Base-by-base conservation (phyloP, 2,329 filamentous ascomycete species). In the Rhynchosporium secalis region DNA sequence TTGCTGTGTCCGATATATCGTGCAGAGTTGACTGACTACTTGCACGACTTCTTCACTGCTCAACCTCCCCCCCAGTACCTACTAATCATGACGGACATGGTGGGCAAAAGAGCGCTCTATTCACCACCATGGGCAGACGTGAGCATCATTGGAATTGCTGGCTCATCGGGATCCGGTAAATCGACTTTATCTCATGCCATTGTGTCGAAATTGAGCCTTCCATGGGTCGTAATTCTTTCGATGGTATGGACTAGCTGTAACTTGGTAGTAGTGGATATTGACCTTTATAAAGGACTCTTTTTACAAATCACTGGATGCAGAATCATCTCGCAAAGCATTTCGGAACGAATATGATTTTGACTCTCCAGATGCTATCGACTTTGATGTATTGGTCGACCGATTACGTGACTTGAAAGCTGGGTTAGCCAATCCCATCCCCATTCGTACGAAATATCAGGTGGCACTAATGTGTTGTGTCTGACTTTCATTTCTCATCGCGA, bases 161-260 rank as follows among this genome's bases (percentile, higher is more conserved):
- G 95, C 43, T 95, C 91, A 77, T 98, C 94, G 33, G 95, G 95
- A 47, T 98, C 94, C 31, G 80, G 94, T 62, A 99, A 99, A 81
- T 97, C 94, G 6, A 97, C 93, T 6, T 80, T 99, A 59, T 93
- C 95, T 38, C 85, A 96, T 74, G 92, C 94, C 67, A 96, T 99
- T 70, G 91, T 98, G 67, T 88, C 85, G 71, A 88, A 90, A 72
- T 80, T 99, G 71, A 96, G 95, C 77, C 79, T 99, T 67, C 95
- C 95, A 61, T 99, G 95, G 94, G 95, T 99, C 65, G 93, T 97
- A 56, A 97, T 99, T 76, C 78, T 99, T 71, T 96, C 93, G 47
- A 98, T 99, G 89, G 92, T 94, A 82, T 73, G 45, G 9, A 28
- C 43, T n/a, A 13, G 29, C 45, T 33, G 43, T 15, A 4, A n/a